phyloP scores from a whole-genome alignment of 1,139 yeast genomes.

The Saccharomyces hybrid region DNA sequence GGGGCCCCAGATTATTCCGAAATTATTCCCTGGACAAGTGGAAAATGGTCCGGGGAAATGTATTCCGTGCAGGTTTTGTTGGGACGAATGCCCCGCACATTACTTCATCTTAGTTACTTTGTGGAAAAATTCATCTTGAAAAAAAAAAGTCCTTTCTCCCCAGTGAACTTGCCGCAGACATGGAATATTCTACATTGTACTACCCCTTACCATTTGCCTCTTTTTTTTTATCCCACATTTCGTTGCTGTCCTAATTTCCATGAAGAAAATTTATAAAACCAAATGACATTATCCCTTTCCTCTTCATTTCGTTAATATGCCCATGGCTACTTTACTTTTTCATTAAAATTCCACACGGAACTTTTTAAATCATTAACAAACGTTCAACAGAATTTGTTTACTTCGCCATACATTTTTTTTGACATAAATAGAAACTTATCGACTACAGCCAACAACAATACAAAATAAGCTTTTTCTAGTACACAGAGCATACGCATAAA shows the following conservation, averaged over 20 bases:
- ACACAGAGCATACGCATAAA: not conserved
- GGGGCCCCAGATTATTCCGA: not conserved
- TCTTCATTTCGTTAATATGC: not conserved
- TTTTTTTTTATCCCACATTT: not conserved
- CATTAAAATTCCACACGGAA: not conserved
- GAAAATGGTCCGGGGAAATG: not conserved
- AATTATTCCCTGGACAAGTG: not conserved
- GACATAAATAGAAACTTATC: not conserved
- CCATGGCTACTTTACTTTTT: not conserved
- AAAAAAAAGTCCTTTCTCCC: not conserved
- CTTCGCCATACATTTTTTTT: not conserved
- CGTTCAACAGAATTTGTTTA: not conserved
- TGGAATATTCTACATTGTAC: not conserved
- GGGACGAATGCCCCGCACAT: not conserved
- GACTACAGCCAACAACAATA: not conserved
- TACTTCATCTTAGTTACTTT: not conserved
- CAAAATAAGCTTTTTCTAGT: not conserved
- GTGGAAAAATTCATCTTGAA: not conserved
- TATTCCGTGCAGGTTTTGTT: not conserved
- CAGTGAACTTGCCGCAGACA: not conserved
- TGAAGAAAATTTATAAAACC: not conserved
- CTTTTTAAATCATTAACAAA: not conserved
- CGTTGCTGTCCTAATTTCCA: not conserved
- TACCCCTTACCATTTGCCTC: not conserved
- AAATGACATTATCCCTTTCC: not conserved